Conservation (phyloP, 1,284 basidiomycete species). For the Coriolopsis trogii region DNA sequence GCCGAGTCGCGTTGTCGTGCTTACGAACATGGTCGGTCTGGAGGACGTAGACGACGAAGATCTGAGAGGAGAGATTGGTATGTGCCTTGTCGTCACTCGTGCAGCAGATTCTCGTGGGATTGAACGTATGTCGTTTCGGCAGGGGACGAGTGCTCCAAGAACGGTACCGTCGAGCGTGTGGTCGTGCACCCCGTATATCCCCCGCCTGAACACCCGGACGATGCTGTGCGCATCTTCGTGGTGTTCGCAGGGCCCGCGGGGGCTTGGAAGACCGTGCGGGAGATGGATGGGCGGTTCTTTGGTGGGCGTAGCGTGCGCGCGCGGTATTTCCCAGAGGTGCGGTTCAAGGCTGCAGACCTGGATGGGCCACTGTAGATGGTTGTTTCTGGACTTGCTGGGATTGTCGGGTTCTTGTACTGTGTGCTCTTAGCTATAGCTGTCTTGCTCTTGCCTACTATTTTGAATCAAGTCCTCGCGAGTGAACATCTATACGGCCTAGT, state of each 20-base stretch:
- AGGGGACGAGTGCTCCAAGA: constrained; percentile 90
- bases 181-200: constrained; percentile 80
- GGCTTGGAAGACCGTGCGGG: constrained; percentile 92
- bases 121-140: constrained; percentile 1
- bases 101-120: background rate
- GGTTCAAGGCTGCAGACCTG: constrained; percentile 55
- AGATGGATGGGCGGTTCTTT: constrained; percentile 90
- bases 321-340: constrained; percentile 77
- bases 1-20: constrained; percentile 83
- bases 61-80: constrained; percentile 84
- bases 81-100: constrained; percentile 31
- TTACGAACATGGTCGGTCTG: constrained; percentile 85
- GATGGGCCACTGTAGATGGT: constrained; percentile 39
- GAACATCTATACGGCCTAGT: no score
- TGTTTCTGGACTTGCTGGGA: background rate
- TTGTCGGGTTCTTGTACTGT: background rate
- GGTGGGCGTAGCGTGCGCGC: constrained; percentile 84
- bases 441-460: background rate
- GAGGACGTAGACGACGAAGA: constrained; percentile 88
- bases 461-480: no score
- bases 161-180: constrained; percentile 88
- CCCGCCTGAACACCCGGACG: constrained; percentile 57
- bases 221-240: constrained; percentile 84
- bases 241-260: constrained; percentile 87
- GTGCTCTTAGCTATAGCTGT: background rate